Base-by-base conservation (phyloP, 164 flowering plant genomes). In the Piper betle region DNA sequence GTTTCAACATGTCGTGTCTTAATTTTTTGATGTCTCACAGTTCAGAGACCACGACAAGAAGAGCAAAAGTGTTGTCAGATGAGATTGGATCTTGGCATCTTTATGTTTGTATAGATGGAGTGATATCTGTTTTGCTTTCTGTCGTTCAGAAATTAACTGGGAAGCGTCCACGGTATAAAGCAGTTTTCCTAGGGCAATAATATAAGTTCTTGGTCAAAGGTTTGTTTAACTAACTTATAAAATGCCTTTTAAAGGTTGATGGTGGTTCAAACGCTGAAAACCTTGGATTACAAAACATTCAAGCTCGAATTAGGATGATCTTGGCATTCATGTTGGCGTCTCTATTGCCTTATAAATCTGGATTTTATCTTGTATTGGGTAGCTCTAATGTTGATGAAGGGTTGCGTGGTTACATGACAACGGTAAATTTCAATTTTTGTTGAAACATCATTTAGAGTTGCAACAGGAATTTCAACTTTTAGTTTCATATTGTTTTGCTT, bases 51-150 rank as follows among this genome's bases (percentile, higher is more conserved):
- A 93, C 99, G 55, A 82, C 58, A 64, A 66, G 71, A 52, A 71
- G 95, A 41, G 97, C 99, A 39, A 93, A 86, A 76, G 66, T 74
- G 37, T 75, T 93, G 50, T 87, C 97, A 53, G 85, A 84, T 63
- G 99, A 93, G 79, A 83, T 93, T 75, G 99, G 99, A 25, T 76
- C 99, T 60, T 88, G 97, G 96, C 99, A 90, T 80, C 92, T 90
- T 69, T 83, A 86, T 75, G 79, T 92, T 70, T 69, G 64, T 69
- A 93, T 93, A 66, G 99, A 93, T 71, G 71, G 69, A 60, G 89
- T 93, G 66, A 76, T 90, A 59, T 90, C 95, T 61, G 73, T 96
- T 41, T 68, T 93, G 50, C 76, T 93, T 38, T 74, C 95, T 64
- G 74, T 90, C 70, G 86, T 93, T 69, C 82, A 93, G 69, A 78